These are phyloP conservation scores for Coemansia sp. DNA, from an alignment of 192 early-diverging fungal species.

Conservation along the genomic window DNA sequence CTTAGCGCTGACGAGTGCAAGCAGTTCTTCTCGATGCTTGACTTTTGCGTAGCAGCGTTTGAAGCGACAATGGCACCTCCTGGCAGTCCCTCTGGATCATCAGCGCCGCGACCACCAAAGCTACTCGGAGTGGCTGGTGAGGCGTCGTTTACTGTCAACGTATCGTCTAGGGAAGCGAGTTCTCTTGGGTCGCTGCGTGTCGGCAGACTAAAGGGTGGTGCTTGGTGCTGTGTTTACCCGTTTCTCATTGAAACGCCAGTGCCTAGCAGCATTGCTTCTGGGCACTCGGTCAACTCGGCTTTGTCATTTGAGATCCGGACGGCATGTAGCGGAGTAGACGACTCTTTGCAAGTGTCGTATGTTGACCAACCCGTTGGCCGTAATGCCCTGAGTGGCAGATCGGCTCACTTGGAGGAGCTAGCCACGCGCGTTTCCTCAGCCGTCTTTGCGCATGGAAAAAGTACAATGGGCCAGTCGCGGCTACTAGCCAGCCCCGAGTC, in stretches of 20 bases:
- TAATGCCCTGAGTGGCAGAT: constrained; percentile 13
- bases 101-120: not conserved
- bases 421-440: constrained; percentile 30
- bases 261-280: not conserved
- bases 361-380: constrained; percentile 11
- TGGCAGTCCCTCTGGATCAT: constrained; percentile 1
- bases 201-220: constrained; percentile 25
- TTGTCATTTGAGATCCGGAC: constrained; percentile 44
- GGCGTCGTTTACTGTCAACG: constrained; percentile 13
- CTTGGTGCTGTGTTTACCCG: constrained; percentile 44
- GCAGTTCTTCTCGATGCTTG: constrained; percentile 31
- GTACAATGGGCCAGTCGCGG: not conserved
- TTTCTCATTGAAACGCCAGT: constrained; percentile 24
- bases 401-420: constrained; percentile 43
- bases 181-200: not conserved
- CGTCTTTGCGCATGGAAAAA: constrained; percentile 17
- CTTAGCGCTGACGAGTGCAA: constrained; percentile 20
- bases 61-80: constrained; percentile 19
- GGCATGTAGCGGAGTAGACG: constrained; percentile 14
- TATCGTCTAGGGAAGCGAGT: not conserved
- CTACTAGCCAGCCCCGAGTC: not conserved
- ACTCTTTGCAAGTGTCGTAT: constrained; percentile 5
- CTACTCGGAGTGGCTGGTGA: constrained; percentile 15
- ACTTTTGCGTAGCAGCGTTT: constrained; percentile 24
- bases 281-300: not conserved